phyloP scores from a whole-genome alignment of 2,329 filamentous ascomycete genomes.

The Fusarium poae region DNA sequence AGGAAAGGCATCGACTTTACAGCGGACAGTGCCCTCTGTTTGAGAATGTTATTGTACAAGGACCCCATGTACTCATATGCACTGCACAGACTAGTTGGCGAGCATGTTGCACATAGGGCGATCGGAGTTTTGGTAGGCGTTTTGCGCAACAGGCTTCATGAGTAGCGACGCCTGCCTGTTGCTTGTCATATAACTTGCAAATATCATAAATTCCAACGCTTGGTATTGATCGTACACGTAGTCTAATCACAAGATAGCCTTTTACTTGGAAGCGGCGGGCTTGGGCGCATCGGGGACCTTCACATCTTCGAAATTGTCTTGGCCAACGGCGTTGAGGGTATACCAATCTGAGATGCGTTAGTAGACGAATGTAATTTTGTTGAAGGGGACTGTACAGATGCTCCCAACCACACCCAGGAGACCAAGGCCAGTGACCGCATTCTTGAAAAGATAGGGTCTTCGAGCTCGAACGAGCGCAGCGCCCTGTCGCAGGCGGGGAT shows the following conservation, averaged over 20 bases:
- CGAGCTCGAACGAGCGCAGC: conserved; percentile 92
- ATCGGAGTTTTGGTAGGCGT: conserved; percentile 37
- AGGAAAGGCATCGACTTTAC: conserved; percentile 35
- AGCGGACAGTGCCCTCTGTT: conserved; percentile 31
- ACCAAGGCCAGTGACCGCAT: conserved; percentile 82
- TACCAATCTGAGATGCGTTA: conserved; percentile 63
- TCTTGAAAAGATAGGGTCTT: conserved; percentile 91
- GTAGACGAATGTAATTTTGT: conserved; percentile 10
- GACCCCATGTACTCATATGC: conserved; percentile 40
- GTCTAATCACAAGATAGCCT: background rate
- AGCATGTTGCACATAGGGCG: conserved; percentile 44
- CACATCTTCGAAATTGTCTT: conserved; percentile 97
- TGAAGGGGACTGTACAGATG: conserved; percentile 82
- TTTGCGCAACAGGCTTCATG: conserved; percentile 36
- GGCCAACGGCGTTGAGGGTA: conserved; percentile 85
- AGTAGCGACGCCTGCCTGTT: conserved; percentile 32
- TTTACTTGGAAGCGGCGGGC: conserved; percentile 56
- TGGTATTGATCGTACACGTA: conserved; percentile 15
- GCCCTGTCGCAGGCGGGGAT: conserved; percentile 85
- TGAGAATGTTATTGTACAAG: conserved; percentile 44
- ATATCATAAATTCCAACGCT: conserved; percentile 19
- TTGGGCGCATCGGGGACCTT: conserved; percentile 83
- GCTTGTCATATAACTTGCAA: conserved; percentile 19
- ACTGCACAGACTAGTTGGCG: conserved; percentile 39
- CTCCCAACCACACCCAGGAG: conserved; percentile 81